phyloP scores from a whole-genome alignment of 129 eudicot species.

The Sambucus nigra region DNA sequence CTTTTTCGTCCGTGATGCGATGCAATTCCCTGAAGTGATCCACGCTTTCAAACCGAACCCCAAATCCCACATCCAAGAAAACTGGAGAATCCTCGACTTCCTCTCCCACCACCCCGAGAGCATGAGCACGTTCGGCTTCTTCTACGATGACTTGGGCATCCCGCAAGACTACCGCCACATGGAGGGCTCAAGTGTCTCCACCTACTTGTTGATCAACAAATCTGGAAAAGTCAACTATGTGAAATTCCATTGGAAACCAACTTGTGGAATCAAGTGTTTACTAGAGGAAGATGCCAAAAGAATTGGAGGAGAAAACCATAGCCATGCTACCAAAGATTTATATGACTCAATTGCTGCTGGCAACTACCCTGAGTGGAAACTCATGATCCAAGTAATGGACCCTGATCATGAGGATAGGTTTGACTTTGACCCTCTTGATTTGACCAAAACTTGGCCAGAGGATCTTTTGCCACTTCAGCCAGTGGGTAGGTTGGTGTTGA shows the following conservation, averaged over 20 bases:
- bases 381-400: conserved; percentile 20
- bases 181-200: conserved; percentile 33
- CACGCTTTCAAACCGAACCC: conserved; percentile 31
- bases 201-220: conserved; percentile 22
- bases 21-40: conserved; percentile 24
- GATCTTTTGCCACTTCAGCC: conserved; percentile 17
- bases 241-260: conserved; percentile 35
- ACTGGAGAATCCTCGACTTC: conserved; percentile 22
- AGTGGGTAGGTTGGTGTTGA: conserved; percentile 19
- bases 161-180: conserved; percentile 24
- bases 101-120: conserved; percentile 24
- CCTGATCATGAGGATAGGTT: conserved; percentile 22
- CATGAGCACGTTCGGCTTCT: conserved; percentile 18
- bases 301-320: conserved; percentile 23
- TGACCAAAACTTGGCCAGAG: conserved; percentile 29
- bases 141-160: conserved; percentile 18
- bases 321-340: conserved; percentile 29
- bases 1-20: conserved; percentile 24
- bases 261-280: conserved; percentile 24
- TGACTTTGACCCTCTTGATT: conserved; percentile 26
- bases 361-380: conserved; percentile 28
- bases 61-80: conserved; percentile 28
- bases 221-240: conserved; percentile 26
- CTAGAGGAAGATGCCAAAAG: conserved; percentile 19
- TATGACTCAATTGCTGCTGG: conserved; percentile 25